Evolutionary conservation across 2,329 filamentous ascomycete species (phyloP), one percentile per base, ranked within the genome.

Genomic region (Aspergillus ibericus): DNA sequence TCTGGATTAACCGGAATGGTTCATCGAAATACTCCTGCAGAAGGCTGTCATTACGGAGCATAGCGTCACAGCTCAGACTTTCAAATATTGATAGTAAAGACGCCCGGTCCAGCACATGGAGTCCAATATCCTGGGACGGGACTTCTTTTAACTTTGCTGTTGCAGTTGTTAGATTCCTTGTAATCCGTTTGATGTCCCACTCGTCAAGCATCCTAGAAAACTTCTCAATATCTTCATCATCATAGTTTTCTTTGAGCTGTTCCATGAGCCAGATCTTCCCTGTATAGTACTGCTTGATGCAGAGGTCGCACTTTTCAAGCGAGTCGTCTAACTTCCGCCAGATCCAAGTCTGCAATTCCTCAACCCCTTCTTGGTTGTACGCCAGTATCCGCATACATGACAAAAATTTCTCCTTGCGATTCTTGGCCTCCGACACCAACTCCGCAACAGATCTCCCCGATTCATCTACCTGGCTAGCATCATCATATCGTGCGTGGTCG

Each of bases 61-160:
- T 92, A 0, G 89, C 83, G 64, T 92, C 86, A 73, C 90, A 96
- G 72, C 92, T 96, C 53, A 98, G 79, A 0, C 90, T 88, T 73
- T 98, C 93, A 68, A 96, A 96, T 29, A 98, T 85, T 10, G 91
- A 88, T 59, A 95, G 84, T 52, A 96, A 84, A 6, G 91, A 86
- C 27, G 84, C 79, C 1, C 83, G 77, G 27, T 84, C 81, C 25
- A 87, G 72, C 25, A 80, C 74, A 53, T 75, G 73, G 35, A 85
- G 77, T 20, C 76, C 79, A 38, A 85, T 80, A 58, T 81, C 69
- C 44, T 82, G 76, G 3, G 80, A 78, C 2, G 84, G 79, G 7
- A 82, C 72, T 12, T 74, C 74, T 59, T 78, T 76, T 40, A 89
- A 81, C 53, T 83, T 82, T 2, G 80, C 70, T 53, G 82, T 80